phyloP scores from a whole-genome alignment of 306 rosid species.

The Pueraria montana region DNA sequence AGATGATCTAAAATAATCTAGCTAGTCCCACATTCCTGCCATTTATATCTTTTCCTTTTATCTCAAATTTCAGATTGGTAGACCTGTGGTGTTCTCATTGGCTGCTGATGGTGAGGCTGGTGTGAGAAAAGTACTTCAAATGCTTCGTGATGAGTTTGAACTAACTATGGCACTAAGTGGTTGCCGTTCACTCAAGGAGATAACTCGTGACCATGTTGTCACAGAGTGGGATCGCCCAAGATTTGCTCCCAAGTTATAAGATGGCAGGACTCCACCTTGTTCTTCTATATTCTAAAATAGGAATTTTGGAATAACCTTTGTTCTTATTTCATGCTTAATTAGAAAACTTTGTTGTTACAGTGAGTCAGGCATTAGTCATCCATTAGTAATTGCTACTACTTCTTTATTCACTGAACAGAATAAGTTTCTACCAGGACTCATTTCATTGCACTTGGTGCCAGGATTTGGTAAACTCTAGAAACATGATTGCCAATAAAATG shows the following conservation, averaged over 20 bases:
- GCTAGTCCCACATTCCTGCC: conserved; percentile 17
- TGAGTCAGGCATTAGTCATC: not conserved
- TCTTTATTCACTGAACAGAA: conserved; percentile 4
- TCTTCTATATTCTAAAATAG: not conserved
- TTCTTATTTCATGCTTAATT: conserved; percentile 24
- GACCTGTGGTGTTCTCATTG: conserved; percentile 91
- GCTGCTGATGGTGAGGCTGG: conserved; percentile 97
- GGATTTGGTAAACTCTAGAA: conserved; percentile 23
- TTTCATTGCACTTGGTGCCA: conserved; percentile 33
- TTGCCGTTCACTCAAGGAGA: conserved; percentile 88
- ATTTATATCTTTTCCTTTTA: conserved; percentile 13
- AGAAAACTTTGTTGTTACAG: conserved; percentile 17
- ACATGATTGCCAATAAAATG: conserved; percentile 1
- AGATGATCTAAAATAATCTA: not conserved
- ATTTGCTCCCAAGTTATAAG: conserved; percentile 56
- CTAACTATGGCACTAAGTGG: conserved; percentile 92
- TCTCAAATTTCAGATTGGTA: conserved; percentile 74
- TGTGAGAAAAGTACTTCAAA: conserved; percentile 84
- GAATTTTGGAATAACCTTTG: conserved; percentile 35
- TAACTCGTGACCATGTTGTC: conserved; percentile 81
- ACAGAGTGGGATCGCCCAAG: conserved; percentile 81
- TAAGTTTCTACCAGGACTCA: conserved; percentile 6
- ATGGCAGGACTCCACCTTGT: conserved; percentile 1
- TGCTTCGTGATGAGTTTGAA: conserved; percentile 86
- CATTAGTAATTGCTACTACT: not conserved